Evolutionary conservation across 208 protist genomes (phyloP), one percentile per base, ranked within the genome.

Genomic region (Leptomonas pyrrhocoris): DNA sequence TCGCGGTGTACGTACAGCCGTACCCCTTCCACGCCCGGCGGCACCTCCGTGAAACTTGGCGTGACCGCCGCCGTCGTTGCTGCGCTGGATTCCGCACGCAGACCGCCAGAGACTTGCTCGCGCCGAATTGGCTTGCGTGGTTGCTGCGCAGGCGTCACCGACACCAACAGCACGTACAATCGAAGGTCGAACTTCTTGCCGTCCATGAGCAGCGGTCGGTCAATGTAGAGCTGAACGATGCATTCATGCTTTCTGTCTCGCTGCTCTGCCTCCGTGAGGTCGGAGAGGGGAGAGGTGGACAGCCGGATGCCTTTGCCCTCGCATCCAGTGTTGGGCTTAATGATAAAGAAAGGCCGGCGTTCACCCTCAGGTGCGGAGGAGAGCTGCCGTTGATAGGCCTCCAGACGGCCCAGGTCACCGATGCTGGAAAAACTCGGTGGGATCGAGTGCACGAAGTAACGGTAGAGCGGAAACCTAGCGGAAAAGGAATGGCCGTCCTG

Each of bases 181-280:
- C 97, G 90, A 25, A 98, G 65, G 68, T 98, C 97, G 64, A 98
- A 98, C 78, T 98, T 98, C 38, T 84, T 86, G 16, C 84, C 85
- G 15, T 97, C 85, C 46, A 98, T 93, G 38, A 97, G 86, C 27
- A 97, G 86, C 5, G 97, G 97, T 0, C 82, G 83, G 42, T 85
- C 83, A 2, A 98, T 64, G 81, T 98, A 98, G 25, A 85, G 57
- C 77, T 97, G 93, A 23, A 95, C 73, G 27, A 97, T 68, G 58
- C 67, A 89, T 56, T 89, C 80, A 3, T 85, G 81, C 45, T 68
- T 64, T 54, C 68, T 54, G 13, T 53, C 62, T 4, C 73, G 63
- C 3, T 79, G 50, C 51, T 84, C 83, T 6, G 36, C 68, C 53
- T 62, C 73, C 2, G 46, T 73, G 23, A 94, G 68, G 19, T 73